Evolutionary conservation across 1,284 basidiomycete species (phyloP).

Genomic region (Wallemia mellicola): DNA sequence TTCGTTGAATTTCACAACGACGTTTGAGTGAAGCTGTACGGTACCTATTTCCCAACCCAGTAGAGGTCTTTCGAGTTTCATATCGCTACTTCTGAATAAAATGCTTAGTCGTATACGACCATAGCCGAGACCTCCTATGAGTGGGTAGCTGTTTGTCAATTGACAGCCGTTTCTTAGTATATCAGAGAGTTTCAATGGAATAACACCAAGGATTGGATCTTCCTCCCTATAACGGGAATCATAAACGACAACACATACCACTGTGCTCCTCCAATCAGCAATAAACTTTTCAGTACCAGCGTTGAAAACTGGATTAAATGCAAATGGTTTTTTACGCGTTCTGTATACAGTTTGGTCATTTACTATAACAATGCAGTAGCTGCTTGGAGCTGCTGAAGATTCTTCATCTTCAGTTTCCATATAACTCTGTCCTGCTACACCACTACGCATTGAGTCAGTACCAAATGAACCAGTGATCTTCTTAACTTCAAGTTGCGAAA

Average conservation of each 20-base stretch:
- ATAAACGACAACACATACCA: not conserved
- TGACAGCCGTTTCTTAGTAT: not conserved
- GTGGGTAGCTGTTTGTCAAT: not conserved
- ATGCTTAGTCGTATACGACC: not conserved
- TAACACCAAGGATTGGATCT: not conserved
- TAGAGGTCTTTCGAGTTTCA: not conserved
- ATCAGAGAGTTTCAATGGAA: not conserved
- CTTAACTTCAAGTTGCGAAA: not conserved
- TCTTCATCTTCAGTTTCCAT: not conserved
- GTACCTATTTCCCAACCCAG: constrained; percentile 1
- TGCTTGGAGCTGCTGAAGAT: not conserved
- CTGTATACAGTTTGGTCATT: not conserved
- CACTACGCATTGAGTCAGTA: not conserved
- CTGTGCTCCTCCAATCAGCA: not conserved
- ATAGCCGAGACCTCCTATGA: not conserved
- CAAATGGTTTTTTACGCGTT: not conserved
- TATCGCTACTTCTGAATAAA: not conserved
- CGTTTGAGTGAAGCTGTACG: not conserved
- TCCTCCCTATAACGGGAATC: not conserved
- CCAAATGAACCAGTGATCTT: not conserved
- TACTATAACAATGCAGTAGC: not conserved
- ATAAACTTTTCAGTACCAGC: not conserved
- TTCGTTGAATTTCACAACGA: not conserved
- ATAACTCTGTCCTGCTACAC: not conserved
- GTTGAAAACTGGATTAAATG: not conserved